Percentiles rank a stretch among this genome's conserved stretches.
Conservation (phyloP, 306 rosid genomes). For the Urtica urens region DNA sequence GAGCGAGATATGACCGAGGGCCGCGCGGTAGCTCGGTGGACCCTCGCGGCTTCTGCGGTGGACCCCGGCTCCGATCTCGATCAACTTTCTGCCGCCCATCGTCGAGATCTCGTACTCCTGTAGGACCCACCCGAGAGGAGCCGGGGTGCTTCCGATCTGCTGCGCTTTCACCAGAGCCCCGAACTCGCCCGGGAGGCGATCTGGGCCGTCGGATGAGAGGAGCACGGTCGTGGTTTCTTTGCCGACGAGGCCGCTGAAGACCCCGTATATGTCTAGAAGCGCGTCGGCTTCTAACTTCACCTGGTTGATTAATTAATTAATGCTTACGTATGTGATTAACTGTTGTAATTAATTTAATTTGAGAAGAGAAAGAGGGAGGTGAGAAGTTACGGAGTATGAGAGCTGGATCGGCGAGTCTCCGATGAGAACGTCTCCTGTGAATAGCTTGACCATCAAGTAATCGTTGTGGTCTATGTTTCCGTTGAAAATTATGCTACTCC, state of each 20-base stretch:
- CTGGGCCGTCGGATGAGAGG: constrained; percentile 17
- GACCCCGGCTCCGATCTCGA: constrained; percentile 47
- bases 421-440: constrained; percentile 54
- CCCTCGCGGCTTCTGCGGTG: constrained; percentile 19
- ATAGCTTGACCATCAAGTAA: constrained; percentile 37
- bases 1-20: constrained; percentile 59
- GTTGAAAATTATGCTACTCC: constrained; percentile 63
- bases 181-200: constrained; percentile 29
- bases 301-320: no score
- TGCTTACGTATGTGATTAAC: no score
- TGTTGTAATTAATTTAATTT: no score
- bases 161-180: constrained; percentile 27
- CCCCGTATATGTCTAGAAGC: constrained; percentile 52
- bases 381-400: constrained; percentile 55
- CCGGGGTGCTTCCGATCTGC: no score
- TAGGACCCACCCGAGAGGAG: constrained; percentile 45
- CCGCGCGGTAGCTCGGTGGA: constrained; percentile 42
- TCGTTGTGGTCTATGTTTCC: constrained; percentile 45
- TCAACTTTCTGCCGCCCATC: constrained; percentile 46
- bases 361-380: no score
- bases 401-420: constrained; percentile 43
- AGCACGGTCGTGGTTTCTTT: constrained; percentile 36
- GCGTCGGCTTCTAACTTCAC: constrained; percentile 51
- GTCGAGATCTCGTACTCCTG: constrained; percentile 32
- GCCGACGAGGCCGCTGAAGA: constrained; percentile 29